These are phyloP conservation scores for Xylaria multiplex DNA, from an alignment of 2,329 filamentous ascomycete genomes.

Conservation along the genomic window DNA sequence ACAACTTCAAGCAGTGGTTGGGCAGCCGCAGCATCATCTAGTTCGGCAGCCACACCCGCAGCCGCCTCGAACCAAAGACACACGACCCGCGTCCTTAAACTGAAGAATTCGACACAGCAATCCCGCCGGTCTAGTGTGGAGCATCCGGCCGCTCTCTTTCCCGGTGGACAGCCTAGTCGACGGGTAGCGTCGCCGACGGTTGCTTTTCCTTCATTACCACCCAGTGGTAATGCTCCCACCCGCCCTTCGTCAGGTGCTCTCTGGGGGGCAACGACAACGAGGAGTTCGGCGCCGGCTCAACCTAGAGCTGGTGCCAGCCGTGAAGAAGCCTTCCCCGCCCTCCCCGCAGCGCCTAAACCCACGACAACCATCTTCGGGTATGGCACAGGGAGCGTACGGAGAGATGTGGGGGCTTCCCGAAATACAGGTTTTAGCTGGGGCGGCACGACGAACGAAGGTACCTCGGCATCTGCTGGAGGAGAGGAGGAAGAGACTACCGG, in stretches of 20 bases:
- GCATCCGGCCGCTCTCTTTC: constrained; percentile 37
- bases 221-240: constrained; percentile 33
- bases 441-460: constrained; percentile 43
- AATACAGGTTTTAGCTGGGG: constrained; percentile 67
- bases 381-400: constrained; percentile 63
- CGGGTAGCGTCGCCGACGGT: constrained; percentile 35
- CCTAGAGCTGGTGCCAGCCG: constrained; percentile 43
- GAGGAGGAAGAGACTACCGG: constrained; percentile 44
- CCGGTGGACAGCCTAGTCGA: constrained; percentile 27
- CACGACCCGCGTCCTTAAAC: constrained; percentile 65
- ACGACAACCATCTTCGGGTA: constrained; percentile 71
- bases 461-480: constrained; percentile 9
- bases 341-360: constrained; percentile 80
- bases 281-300: constrained; percentile 31
- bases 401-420: constrained; percentile 59
- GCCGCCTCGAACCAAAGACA: constrained; percentile 58
- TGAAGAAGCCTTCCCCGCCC: constrained; percentile 80
- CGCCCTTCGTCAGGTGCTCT: constrained; percentile 37
- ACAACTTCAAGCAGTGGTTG: constrained; percentile 67
- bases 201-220: constrained; percentile 48
- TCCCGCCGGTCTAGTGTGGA: constrained; percentile 48
- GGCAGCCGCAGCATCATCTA: constrained; percentile 66
- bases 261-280: constrained; percentile 40
- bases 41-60: constrained; percentile 49
- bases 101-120: constrained; percentile 64